phyloP scores from a whole-genome alignment of 2,329 filamentous ascomycete genomes.

The Chrysosporium keratinophilum region DNA sequence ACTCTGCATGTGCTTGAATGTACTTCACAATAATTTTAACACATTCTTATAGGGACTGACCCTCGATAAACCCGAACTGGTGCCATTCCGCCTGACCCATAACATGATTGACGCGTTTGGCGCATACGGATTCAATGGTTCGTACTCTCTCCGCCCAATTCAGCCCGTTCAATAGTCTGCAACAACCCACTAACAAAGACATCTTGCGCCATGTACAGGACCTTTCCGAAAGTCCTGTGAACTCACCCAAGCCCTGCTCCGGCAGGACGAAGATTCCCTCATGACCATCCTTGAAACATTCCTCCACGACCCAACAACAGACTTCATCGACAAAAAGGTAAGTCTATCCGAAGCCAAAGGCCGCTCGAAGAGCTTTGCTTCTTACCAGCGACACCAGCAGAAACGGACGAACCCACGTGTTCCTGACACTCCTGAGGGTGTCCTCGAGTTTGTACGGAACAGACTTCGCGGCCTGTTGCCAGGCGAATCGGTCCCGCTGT shows the following conservation, averaged over 20 bases:
- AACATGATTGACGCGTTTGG: conserved; percentile 99
- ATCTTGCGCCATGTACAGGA: conserved; percentile 32
- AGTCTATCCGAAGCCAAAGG: conserved; percentile 11
- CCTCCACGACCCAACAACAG: conserved; percentile 89
- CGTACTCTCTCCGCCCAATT: conserved; percentile 2
- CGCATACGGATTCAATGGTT: conserved; percentile 75
- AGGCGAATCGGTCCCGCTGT: conserved; percentile 82
- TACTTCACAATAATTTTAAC: not conserved
- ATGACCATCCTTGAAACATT: conserved; percentile 98
- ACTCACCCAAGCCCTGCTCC: conserved; percentile 69
- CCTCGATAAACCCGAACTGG: conserved; percentile 85
- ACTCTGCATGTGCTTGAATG: not conserved
- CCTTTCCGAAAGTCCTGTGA: conserved; percentile 88
- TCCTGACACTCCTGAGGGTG: conserved; percentile 62
- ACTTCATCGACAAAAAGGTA: conserved; percentile 68
- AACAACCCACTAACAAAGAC: not conserved
- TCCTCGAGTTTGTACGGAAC: conserved; percentile 76
- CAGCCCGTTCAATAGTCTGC: not conserved
- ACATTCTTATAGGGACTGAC: conserved; percentile 54
- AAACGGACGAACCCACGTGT: conserved; percentile 44
- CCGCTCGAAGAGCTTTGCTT: not conserved
- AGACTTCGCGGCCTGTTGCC: conserved; percentile 78
- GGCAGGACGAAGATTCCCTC: conserved; percentile 87
- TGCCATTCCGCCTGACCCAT: conserved; percentile 93
- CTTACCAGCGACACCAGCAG: conserved; percentile 23